Evolutionary conservation across 139 green algal genomes (phyloP).

Genomic region (Chlamydomonas asymmetrica): DNA sequence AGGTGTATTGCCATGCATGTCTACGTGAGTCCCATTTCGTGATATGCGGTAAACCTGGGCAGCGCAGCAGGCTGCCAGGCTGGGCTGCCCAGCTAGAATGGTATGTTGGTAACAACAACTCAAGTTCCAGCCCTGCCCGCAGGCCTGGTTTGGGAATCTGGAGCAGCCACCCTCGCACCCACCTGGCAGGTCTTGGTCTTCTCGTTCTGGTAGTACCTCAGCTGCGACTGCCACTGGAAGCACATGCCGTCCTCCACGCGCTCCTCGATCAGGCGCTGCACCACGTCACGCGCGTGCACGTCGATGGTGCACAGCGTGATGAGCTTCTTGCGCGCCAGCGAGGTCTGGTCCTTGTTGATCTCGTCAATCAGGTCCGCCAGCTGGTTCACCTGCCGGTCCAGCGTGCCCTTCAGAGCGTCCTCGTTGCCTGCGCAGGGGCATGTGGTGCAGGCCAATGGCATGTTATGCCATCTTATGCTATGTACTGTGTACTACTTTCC

Average conservation of each 20-base stretch:
- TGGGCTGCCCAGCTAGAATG: too few species aligned
- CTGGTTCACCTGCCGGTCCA: slow-evolving; percentile 68
- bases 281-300: slow-evolving; percentile 90
- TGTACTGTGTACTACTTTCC: too few species aligned
- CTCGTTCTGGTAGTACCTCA: slow-evolving; percentile 85
- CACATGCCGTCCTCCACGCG: slow-evolving; percentile 71
- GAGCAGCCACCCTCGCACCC: too few species aligned
- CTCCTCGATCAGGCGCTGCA: slow-evolving; percentile 83
- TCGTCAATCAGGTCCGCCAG: slow-evolving; percentile 82
- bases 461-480: too few species aligned
- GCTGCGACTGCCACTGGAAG: slow-evolving; percentile 93
- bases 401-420: slow-evolving; percentile 82
- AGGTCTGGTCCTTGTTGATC: slow-evolving; percentile 82
- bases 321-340: slow-evolving; percentile 88
- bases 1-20: too few species aligned
- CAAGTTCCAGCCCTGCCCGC: too few species aligned
- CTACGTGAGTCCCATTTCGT: too few species aligned
- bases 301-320: slow-evolving; percentile 96
- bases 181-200: slow-evolving; percentile 76
- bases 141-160: background rate
- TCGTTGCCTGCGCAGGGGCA: slow-evolving; percentile 73
- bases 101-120: too few species aligned
- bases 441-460: too few species aligned
- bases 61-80: too few species aligned
- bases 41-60: too few species aligned